These are phyloP conservation scores for Sisymbrium irio DNA, from an alignment of 345 rosid species.

Conservation along the genomic window DNA sequence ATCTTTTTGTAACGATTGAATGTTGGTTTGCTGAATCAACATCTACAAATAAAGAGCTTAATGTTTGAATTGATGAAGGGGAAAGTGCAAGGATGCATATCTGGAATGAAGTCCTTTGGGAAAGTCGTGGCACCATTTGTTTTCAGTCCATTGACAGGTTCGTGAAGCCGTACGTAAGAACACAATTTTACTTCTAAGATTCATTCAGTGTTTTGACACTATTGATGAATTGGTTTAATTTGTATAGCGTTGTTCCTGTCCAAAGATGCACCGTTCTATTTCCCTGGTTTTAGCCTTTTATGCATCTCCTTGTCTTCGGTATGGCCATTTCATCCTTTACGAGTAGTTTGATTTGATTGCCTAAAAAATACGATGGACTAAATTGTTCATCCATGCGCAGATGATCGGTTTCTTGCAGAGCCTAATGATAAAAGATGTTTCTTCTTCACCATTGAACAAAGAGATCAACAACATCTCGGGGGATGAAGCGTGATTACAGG, in stretches of 20 bases:
- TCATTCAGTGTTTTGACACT: background rate
- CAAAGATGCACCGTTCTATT: constrained; percentile 64
- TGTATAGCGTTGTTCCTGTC: constrained; percentile 79
- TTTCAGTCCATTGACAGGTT: constrained; percentile 90
- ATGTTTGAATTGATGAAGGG: constrained; percentile 49
- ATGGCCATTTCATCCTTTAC: constrained; percentile 6
- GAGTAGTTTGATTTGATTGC: background rate
- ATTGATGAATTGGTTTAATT: background rate
- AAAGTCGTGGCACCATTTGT: constrained; percentile 70
- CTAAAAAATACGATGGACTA: background rate
- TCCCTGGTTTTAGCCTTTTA: constrained; percentile 81
- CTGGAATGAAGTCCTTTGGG: constrained; percentile 69
- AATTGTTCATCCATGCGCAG: constrained; percentile 35
- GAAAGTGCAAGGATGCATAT: constrained; percentile 88
- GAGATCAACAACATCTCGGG: background rate
- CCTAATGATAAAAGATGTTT: constrained; percentile 45
- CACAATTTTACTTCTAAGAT: background rate
- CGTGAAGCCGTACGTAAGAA: background rate
- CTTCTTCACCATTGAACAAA: constrained; percentile 28
- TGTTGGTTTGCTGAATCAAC: background rate
- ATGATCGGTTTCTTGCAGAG: constrained; percentile 71
- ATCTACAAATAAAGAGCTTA: background rate
- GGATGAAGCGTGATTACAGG: constrained; percentile 19
- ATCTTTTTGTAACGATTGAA: background rate
- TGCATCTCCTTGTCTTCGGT: constrained; percentile 65